phyloP scores from a whole-genome alignment of 2,329 filamentous ascomycete species.

The Clarireedia paspali region DNA sequence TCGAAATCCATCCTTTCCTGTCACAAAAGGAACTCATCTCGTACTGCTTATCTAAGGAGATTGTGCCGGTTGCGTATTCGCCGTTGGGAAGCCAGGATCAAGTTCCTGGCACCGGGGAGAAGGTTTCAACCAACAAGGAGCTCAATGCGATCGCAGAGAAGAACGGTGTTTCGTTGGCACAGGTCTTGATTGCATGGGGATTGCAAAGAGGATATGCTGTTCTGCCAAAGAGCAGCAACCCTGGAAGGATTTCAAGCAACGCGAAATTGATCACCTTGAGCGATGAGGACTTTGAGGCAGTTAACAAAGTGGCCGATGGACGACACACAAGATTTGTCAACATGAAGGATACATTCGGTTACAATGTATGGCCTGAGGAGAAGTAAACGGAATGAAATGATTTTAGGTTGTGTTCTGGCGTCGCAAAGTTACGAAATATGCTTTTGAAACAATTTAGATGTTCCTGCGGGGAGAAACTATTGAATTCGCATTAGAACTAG shows the following conservation, averaged over 20 bases:
- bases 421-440: too few species aligned
- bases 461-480: too few species aligned
- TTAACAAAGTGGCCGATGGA: slow-evolving; percentile 54
- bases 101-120: slow-evolving; percentile 58
- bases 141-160: slow-evolving; percentile 58
- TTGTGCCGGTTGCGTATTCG: slow-evolving; percentile 66
- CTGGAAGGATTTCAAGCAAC: slow-evolving; percentile 62
- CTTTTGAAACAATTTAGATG: too few species aligned
- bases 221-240: slow-evolving; percentile 65
- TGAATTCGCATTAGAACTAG: too few species aligned
- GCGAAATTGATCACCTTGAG: slow-evolving; percentile 57
- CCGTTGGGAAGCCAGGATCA: slow-evolving; percentile 59
- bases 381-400: neutral
- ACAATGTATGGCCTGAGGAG: slow-evolving; percentile 62
- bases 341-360: slow-evolving; percentile 76
- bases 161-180: slow-evolving; percentile 51
- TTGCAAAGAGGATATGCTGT: slow-evolving; percentile 62
- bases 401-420: too few species aligned
- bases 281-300: slow-evolving; percentile 49
- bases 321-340: slow-evolving; percentile 68
- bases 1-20: slow-evolving; percentile 70
- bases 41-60: slow-evolving; percentile 58
- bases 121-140: slow-evolving; percentile 51
- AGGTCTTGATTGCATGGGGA: slow-evolving; percentile 66
- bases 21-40: slow-evolving; percentile 64